Conservation (phyloP, 2,329 filamentous ascomycete species). For the Zymoseptoria tritici region DNA sequence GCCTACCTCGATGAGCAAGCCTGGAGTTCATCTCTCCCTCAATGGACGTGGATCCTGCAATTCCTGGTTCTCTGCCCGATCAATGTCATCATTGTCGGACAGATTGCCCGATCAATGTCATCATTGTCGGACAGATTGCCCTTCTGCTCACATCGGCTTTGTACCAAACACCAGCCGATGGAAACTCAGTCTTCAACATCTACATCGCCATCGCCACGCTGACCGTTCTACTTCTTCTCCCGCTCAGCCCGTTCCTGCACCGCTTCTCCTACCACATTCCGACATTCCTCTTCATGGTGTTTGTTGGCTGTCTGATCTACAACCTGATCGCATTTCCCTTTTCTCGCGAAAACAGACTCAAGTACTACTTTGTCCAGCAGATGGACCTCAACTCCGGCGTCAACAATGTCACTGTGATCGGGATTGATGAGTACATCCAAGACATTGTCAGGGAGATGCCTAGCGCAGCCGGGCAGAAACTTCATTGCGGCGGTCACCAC, state of each 20-base stretch:
- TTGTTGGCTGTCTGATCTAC: constrained; percentile 70
- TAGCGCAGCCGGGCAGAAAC: constrained; percentile 54
- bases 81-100: constrained; percentile 66
- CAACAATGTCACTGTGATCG: constrained; percentile 62
- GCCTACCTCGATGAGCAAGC: constrained; percentile 67
- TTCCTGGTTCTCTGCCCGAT: constrained; percentile 74
- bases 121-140: constrained; percentile 68
- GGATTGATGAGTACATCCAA: constrained; percentile 59
- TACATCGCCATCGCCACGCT: constrained; percentile 64
- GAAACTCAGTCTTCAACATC: constrained; percentile 61
- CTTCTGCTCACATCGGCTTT: constrained; percentile 65
- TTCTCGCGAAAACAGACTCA: constrained; percentile 68
- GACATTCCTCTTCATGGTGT: constrained; percentile 64
- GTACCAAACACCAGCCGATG: constrained; percentile 77
- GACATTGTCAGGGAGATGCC: constrained; percentile 63
- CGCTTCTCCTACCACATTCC: constrained; percentile 79
- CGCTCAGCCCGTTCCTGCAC: constrained; percentile 77
- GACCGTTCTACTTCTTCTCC: constrained; percentile 65
- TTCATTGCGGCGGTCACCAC: constrained; percentile 31
- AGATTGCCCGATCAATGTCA: constrained; percentile 65
- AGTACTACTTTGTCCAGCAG: constrained; percentile 78
- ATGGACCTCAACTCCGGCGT: constrained; percentile 65
- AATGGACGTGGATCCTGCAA: constrained; percentile 83
- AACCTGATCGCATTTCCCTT: constrained; percentile 86
- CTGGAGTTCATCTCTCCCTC: constrained; percentile 74